These are phyloP conservation scores for Penicillium sumatraense DNA, from an alignment of 2,329 filamentous ascomycete genomes.

Conservation along the genomic window DNA sequence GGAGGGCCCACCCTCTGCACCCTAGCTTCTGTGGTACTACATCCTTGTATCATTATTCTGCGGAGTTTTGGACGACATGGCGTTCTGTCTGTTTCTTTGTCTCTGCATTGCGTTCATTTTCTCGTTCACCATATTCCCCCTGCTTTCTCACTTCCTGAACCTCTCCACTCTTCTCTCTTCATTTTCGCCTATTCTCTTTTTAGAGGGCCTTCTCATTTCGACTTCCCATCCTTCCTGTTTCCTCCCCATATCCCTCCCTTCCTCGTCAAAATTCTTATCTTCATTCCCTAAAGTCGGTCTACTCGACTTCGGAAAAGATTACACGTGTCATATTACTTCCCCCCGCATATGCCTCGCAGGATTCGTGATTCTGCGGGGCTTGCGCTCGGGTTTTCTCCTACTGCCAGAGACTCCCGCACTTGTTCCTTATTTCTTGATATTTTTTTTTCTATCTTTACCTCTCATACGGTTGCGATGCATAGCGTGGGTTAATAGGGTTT, in stretches of 20 bases:
- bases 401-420: not conserved
- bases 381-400: slow-evolving; percentile 5
- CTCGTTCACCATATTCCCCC: slow-evolving; percentile 1
- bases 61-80: slow-evolving; percentile 15
- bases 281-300: slow-evolving; percentile 3
- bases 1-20: slow-evolving; percentile 12
- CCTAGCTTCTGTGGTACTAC: slow-evolving; percentile 9
- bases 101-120: slow-evolving; percentile 5
- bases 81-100: slow-evolving; percentile 5
- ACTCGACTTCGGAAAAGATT: slow-evolving; percentile 10
- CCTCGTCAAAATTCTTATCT: slow-evolving; percentile 6
- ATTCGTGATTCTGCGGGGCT: slow-evolving; percentile 16
- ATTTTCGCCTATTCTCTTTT: slow-evolving; percentile 4
- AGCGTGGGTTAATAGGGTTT: slow-evolving; percentile 34
- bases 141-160: slow-evolving; percentile 1
- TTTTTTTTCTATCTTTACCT: slow-evolving; percentile 2
- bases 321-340: slow-evolving; percentile 26
- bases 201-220: slow-evolving; percentile 2
- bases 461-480: slow-evolving; percentile 28
- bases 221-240: slow-evolving; percentile 1
- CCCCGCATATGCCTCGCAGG: slow-evolving; percentile 16
- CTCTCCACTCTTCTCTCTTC: slow-evolving; percentile 2
- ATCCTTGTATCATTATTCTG: slow-evolving; percentile 28
- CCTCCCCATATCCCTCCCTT: not conserved
- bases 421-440: slow-evolving; percentile 1